Percentiles rank a stretch among this genome's conserved stretches.
phyloP scores from a whole-genome alignment of 108 stramenopile species.

The Cyclotella kingstonii region DNA sequence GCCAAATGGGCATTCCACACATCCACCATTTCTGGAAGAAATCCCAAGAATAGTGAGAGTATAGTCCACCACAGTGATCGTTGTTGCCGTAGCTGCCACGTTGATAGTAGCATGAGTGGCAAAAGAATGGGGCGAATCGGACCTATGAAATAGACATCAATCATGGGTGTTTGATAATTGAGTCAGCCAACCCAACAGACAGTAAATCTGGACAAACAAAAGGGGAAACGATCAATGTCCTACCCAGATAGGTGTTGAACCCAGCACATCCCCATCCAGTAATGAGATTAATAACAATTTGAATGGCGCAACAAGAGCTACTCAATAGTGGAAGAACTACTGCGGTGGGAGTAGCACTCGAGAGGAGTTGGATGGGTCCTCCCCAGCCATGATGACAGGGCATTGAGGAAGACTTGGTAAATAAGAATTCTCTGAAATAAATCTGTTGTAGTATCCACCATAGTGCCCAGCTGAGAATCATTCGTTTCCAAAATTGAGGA shows the following conservation, averaged over 20 bases:
- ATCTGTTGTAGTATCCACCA: conserved; percentile 15
- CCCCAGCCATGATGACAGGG: conserved; percentile 7
- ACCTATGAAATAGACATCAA: background rate
- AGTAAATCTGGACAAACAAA: conserved; percentile 39
- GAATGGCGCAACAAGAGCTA: conserved; percentile 77
- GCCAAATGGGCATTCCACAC: conserved; percentile 39
- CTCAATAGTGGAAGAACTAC: conserved; percentile 61
- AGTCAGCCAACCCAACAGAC: no score
- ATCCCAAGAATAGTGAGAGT: conserved; percentile 45
- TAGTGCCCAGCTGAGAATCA: conserved; percentile 5
- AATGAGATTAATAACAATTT: conserved; percentile 65
- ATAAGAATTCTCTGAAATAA: no score
- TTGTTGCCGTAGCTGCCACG: conserved; percentile 19
- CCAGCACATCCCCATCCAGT: conserved; percentile 73
- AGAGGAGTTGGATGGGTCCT: background rate
- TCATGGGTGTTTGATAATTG: no score
- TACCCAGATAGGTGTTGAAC: conserved; percentile 79
- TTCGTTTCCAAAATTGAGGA: conserved; percentile 34
- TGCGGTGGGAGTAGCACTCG: conserved; percentile 11
- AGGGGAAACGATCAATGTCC: background rate
- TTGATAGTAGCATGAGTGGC: conserved; percentile 19
- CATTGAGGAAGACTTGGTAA: background rate
- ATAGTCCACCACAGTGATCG: conserved; percentile 18
- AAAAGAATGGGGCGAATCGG: conserved; percentile 25
- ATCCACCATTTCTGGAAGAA: conserved; percentile 69